These are phyloP conservation scores for Myriosclerotinia duriaeana DNA, from an alignment of 2,329 filamentous ascomycete species.

Conservation along the genomic window DNA sequence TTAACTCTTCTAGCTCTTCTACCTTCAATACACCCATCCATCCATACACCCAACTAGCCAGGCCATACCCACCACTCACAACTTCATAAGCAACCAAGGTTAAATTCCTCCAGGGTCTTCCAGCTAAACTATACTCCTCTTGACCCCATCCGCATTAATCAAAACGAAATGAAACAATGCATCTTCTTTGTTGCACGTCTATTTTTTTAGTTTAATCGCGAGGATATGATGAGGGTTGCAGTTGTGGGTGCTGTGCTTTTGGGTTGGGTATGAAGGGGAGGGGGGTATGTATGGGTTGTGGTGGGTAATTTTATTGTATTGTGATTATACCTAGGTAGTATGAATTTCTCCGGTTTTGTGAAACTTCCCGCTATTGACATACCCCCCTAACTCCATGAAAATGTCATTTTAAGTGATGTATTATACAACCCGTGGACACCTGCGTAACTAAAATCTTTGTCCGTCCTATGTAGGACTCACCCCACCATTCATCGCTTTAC, in stretches of 20 bases:
- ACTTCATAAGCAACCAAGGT: no score
- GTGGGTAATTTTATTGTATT: slow-evolving; percentile 10
- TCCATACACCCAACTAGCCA: no score
- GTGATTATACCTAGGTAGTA: neutral
- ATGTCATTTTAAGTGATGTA: slow-evolving; percentile 2
- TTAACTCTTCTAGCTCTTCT: no score
- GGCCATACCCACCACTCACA: no score
- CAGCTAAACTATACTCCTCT: neutral
- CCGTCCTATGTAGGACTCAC: slow-evolving; percentile 30
- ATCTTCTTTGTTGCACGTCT: slow-evolving; percentile 19
- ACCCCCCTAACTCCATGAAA: slow-evolving; percentile 5
- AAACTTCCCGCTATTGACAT: neutral
- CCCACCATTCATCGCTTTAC: slow-evolving; percentile 29
- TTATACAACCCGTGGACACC: neutral
- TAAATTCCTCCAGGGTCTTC: neutral
- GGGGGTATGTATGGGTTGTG: neutral
- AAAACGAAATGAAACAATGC: neutral
- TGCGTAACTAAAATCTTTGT: neutral
- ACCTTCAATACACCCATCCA: no score
- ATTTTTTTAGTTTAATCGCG: slow-evolving; percentile 21
- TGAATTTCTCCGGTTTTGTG: neutral
- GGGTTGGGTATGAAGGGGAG: neutral
- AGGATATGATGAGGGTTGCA: slow-evolving; percentile 3
- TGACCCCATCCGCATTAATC: slow-evolving; percentile 3
- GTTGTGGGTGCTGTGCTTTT: slow-evolving; percentile 11